Conservation (phyloP, 2,329 filamentous ascomycete species). For the Phyllosticta capitalensis region DNA sequence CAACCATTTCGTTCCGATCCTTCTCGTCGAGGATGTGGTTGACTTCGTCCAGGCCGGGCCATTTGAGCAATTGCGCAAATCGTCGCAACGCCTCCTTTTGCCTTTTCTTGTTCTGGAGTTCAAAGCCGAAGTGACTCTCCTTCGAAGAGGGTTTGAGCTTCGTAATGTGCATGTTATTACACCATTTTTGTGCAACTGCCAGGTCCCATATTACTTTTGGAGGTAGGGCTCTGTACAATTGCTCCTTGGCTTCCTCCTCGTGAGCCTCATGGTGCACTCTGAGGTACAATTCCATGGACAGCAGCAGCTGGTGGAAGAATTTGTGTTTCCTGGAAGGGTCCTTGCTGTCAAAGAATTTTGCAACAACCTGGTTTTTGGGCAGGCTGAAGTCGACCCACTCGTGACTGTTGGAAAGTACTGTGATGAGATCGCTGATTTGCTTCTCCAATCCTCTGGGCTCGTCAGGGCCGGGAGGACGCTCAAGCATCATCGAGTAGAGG, state of each 20-base stretch:
- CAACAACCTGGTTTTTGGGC: constrained; percentile 61
- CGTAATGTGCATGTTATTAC: constrained; percentile 59
- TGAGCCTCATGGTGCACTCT: constrained; percentile 57
- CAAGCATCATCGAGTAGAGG: constrained; percentile 59
- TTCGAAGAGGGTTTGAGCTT: constrained; percentile 41
- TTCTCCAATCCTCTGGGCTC: constrained; percentile 51
- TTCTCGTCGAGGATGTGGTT: constrained; percentile 52
- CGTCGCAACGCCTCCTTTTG: constrained; percentile 60
- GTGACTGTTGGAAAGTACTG: constrained; percentile 52
- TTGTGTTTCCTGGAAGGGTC: constrained; percentile 51
- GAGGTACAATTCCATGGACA: constrained; percentile 62
- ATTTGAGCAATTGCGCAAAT: constrained; percentile 65
- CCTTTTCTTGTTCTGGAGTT: constrained; percentile 54
- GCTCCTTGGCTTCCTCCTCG: constrained; percentile 53
- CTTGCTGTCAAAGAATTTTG: constrained; percentile 56
- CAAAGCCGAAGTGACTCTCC: constrained; percentile 45
- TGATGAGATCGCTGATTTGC: constrained; percentile 64
- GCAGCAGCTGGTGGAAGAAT: constrained; percentile 69
- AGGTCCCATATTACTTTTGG: constrained; percentile 64
- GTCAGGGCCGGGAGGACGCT: constrained; percentile 53
- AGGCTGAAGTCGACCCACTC: constrained; percentile 67
- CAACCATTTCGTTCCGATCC: constrained; percentile 37
- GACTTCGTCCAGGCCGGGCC: constrained; percentile 61
- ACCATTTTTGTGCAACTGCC: constrained; percentile 64
- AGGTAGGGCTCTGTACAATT: constrained; percentile 55